Base-by-base conservation (phyloP, 2,329 filamentous ascomycete species). In the Tolypocladium tropicale region DNA sequence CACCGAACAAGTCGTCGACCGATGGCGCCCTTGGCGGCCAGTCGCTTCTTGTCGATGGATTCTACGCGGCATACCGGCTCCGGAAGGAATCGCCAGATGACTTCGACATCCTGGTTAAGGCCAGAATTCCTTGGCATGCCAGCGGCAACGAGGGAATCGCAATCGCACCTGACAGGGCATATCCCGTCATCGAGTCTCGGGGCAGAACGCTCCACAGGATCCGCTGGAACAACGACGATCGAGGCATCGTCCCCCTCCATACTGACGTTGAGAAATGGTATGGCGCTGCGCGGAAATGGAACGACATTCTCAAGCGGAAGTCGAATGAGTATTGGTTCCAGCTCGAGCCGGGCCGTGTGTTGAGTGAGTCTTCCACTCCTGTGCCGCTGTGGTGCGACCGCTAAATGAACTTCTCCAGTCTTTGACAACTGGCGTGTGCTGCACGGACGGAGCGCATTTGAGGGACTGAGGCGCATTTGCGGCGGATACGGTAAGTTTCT, bases 341-440 rank as follows among this genome's bases (percentile, higher is more conserved):
- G 70, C 75, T 99, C 55, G 73, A 80, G 64, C 93, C 94, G 0
- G 94, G 94, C 2, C 83, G 77, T 54, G 80, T 90, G 6, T 66
- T 96, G 56, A 84, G 89, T 92, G 74, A 71, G 84, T 77, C 3
- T 41, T 2, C 5, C 23, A n/a, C n/a, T 7, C 28, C 25, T 21
- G 14, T 6, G 16, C 2, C 23, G 25, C 51, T 23, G 14, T 16
- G 25, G n/a, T 32, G 30, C 21, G 21, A 41, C 7, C 33, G 32
- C 55, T 55, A 34, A 56, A 51, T 52, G 23, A 36, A 21, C 2
- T 25, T 18, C 6, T 39, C 12, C 63, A 89, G 88, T 97, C 51
- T 96, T 99, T 70, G 90, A 99, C 68, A 97, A 99, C 67, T 96
- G 93, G 91, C 82, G 94, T 57, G 88, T 96, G 36, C 74, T 97